A percentile compares a stretch with the other conserved stretches of the same genome.
These are phyloP conservation scores for Scedosporium dehoogii DNA, from an alignment of 2,329 filamentous ascomycete genomes.

Conservation along the genomic window DNA sequence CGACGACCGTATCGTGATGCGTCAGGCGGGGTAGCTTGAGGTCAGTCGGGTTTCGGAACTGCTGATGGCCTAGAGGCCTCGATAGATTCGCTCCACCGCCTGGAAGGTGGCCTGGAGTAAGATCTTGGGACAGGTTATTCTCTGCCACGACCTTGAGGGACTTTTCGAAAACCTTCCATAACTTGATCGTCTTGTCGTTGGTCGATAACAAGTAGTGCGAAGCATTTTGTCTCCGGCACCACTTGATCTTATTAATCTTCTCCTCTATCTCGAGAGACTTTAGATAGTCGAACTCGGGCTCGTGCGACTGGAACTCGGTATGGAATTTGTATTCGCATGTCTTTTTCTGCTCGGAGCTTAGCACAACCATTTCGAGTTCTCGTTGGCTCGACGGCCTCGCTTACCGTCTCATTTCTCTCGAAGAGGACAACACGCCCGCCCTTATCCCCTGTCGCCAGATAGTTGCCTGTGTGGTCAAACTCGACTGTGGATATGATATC, in stretches of 20 bases:
- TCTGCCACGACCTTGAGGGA: conserved; percentile 97
- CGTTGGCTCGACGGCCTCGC: neutral
- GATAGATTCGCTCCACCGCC: conserved; percentile 66
- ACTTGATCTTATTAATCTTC: conserved; percentile 99
- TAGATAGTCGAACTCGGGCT: conserved; percentile 98
- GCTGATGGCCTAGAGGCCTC: conserved; percentile 53
- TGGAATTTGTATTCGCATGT: conserved; percentile 99
- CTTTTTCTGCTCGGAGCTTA: conserved; percentile 67
- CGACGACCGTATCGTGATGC: conserved; percentile 96
- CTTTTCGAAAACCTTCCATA: conserved; percentile 99
- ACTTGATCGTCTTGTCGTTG: conserved; percentile 99
- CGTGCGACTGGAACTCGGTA: conserved; percentile 98
- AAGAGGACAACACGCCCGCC: conserved; percentile 78
- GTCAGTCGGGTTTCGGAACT: conserved; percentile 72
- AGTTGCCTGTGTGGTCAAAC: conserved; percentile 84
- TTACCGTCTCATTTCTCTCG: conserved; percentile 89
- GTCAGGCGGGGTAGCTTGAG: conserved; percentile 93
- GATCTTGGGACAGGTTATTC: conserved; percentile 93
- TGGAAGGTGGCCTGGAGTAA: conserved; percentile 65
- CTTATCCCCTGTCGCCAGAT: conserved; percentile 83
- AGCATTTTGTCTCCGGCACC: conserved; percentile 95
- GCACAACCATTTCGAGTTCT: conserved; percentile 7
- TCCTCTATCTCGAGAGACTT: conserved; percentile 99
- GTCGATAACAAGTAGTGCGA: conserved; percentile 97
- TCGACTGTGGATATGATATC: conserved; percentile 89